Conservation (phyloP, 257 asterid species). For the Prunella vulgaris region DNA sequence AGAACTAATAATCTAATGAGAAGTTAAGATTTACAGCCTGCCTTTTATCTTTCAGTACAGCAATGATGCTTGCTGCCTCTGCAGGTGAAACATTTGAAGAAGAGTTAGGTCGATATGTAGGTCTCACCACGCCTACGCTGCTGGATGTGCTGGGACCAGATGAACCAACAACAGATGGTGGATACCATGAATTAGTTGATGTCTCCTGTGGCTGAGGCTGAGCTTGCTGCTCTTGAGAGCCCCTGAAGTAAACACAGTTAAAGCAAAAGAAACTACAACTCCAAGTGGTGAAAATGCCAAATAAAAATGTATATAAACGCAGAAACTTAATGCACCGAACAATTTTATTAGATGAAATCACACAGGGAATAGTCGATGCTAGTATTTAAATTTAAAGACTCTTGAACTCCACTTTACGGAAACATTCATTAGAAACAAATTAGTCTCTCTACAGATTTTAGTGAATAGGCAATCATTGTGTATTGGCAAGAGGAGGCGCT, state of each 20-base stretch:
- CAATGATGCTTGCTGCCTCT: constrained; percentile 64
- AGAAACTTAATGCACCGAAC: not conserved
- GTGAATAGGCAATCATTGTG: not conserved
- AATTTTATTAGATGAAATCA: not conserved
- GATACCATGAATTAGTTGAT: constrained; percentile 66
- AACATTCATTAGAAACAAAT: not conserved
- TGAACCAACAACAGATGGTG: constrained; percentile 47
- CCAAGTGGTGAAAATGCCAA: not conserved
- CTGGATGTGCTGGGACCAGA: constrained; percentile 51
- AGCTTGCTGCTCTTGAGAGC: constrained; percentile 63
- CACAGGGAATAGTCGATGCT: not conserved
- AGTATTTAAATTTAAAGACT: not conserved
- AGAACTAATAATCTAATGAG: not conserved
- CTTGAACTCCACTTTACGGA: not conserved
- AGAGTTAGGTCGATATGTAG: constrained; percentile 48
- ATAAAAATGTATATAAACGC: not conserved
- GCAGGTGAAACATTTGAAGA: constrained; percentile 69
- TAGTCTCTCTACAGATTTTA: not conserved
- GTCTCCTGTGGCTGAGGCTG: constrained; percentile 60
- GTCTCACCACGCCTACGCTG: constrained; percentile 41
- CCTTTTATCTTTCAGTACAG: constrained; percentile 66
- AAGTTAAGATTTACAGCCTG: constrained; percentile 2
- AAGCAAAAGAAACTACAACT: not conserved
- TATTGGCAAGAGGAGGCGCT: not conserved
- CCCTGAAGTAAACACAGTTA: constrained; percentile 21